Evolutionary conservation across 352 stramenopile genomes (phyloP), one percentile per base, ranked within the genome.

Genomic region (Plasmopara viticola): DNA sequence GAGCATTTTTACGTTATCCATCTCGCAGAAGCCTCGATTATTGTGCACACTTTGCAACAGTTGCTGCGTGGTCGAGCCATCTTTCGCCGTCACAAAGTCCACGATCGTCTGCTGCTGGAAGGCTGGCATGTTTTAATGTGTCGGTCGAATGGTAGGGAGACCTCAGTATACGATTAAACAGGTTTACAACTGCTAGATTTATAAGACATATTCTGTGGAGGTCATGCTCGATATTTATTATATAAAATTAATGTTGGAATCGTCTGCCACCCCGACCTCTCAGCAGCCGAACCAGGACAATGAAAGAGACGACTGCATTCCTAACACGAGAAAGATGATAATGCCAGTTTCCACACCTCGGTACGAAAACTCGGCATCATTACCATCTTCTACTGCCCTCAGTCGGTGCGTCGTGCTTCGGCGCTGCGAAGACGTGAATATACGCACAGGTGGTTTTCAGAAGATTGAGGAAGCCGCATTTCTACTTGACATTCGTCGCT

Each of bases 401-500:
- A 38, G 15, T 14, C 54, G 34, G 15, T 44, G 45, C 37, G 53
- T 84, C 15, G 72, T 86, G 51, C 64, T 88, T 56, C 73, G 78
- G 58, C 74, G 71, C 48, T 90, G 80, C 58, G 71, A 84, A 20
- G 78, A 87, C 45, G 35, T 85, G 34, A 61, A 74, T 49, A 66
- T 88, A 33, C 78, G 78, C 37, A 90, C 78, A 3, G 76, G 76
- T 44, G 81, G 81, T 53, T 91, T 91, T 60, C 81, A 91, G 58
- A 80, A 64, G 51, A 91, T 91, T 55, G 74, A 88, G 46, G 81
- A 91, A 56, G 62, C 72, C 31, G 70, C 72, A 17, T 53, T 70
- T 60, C 68, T 70, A 18, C 63, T 64, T 31, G 52, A 64, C 58
- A 51, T 75, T 53, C 69, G 66, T 0, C 66, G 68, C 25, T 53